Evolutionary conservation across 768 basidiomycete species (phyloP).

Genomic region (Rhodotorula paludigena): DNA sequence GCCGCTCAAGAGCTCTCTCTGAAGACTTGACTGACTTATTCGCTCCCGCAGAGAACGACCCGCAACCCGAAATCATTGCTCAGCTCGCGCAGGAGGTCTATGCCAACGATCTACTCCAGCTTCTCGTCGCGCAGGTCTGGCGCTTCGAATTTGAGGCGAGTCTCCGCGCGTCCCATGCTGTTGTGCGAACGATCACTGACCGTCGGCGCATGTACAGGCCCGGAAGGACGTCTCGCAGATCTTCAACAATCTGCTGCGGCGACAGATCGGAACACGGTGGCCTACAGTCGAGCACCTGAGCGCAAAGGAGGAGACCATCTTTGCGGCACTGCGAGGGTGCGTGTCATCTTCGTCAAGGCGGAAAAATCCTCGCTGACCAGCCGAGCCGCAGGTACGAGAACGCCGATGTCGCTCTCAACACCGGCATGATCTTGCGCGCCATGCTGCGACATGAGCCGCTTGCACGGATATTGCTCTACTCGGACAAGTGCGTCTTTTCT

Average conservation of each 20-base stretch:
- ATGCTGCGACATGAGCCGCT: slow-evolving; percentile 91
- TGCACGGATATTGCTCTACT: slow-evolving; percentile 80
- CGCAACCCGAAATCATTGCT: slow-evolving; percentile 80
- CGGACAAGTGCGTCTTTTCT: slow-evolving; percentile 72
- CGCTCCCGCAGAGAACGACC: slow-evolving; percentile 54
- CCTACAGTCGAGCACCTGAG: slow-evolving; percentile 94
- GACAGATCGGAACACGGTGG: slow-evolving; percentile 87
- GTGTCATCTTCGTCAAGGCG: slow-evolving; percentile 12
- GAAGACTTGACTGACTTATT: too few relatives aligned
- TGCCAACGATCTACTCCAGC: slow-evolving; percentile 75
- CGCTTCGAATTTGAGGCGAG: slow-evolving; percentile 88
- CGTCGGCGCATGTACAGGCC: slow-evolving; percentile 51
- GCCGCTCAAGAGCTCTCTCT: too few relatives aligned
- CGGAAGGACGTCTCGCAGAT: slow-evolving; percentile 53
- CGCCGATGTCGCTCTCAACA: slow-evolving; percentile 92
- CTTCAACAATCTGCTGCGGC: slow-evolving; percentile 52
- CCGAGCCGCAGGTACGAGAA: slow-evolving; percentile 69
- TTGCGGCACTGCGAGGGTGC: slow-evolving; percentile 70
- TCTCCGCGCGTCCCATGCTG: neutral
- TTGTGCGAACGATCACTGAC: slow-evolving; percentile 71
- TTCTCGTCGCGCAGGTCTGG: slow-evolving; percentile 72
- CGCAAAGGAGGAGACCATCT: slow-evolving; percentile 66
- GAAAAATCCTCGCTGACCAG: neutral
- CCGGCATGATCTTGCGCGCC: slow-evolving; percentile 95
- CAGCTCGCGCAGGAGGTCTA: slow-evolving; percentile 96